Base-by-base conservation (phyloP, 2,329 filamentous ascomycete genomes). In the Colletotrichum salicis region DNA sequence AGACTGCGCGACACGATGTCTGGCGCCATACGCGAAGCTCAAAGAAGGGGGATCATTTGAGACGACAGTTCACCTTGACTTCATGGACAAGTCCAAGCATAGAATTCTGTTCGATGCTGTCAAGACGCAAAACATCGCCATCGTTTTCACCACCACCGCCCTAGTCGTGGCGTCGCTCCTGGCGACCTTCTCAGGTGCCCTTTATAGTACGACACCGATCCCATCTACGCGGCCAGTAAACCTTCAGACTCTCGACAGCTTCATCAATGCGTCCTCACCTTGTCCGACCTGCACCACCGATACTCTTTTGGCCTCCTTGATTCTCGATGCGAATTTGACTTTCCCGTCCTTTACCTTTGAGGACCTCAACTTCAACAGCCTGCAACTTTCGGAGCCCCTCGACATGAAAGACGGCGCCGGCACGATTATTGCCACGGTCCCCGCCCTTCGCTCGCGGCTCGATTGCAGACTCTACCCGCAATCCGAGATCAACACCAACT, bases 291-390 rank as follows among this genome's bases (percentile, higher is more conserved):
- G 75, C 73, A 73, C 33, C 12, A 76, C 73, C 64, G 81, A 81
- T 22, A 80, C 78, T 0, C 71, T 78, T 3, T 72, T 79, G 6
- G 78, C 81, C 1, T 80, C 81, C 0, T 72, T 84, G 3, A 79
- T 84, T 3, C 77, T 84, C 1, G 74, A 77, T 0, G 78, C 76
- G 3, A 81, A 82, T 54, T 72, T 81, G 0, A 76, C 79, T 0
- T 84, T 81, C 27, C 82, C 83, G 0, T 59, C 64, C 0, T 84
- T 82, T 56, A 84, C 83, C 0, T 83, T 78, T 70, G 77, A 79
- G 13, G 76, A 79, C 57, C 74, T 81, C 0, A 74, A 67, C 29
- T 77, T 78, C 64, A 76, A 76, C 35, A 54, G 41, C 29, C 58
- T 73, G 22, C 72, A 61, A 15, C 66, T 75, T 3, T 59, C 67